Evolutionary conservation across 768 basidiomycete species (phyloP), one percentile per base, ranked within the genome.

Genomic region (Kwoniella sp.): DNA sequence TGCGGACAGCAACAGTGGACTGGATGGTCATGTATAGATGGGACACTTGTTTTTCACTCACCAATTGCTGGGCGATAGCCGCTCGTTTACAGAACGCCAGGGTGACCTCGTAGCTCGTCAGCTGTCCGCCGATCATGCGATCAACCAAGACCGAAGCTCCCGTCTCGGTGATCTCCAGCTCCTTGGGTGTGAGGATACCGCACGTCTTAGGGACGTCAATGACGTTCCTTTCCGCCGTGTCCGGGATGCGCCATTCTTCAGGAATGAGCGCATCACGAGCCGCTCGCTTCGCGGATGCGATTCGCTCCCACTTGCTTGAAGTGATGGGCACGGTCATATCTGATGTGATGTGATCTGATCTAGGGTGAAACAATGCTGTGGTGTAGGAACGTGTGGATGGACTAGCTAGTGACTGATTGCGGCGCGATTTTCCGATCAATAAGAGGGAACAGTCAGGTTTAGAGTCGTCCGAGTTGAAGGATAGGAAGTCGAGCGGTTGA

Each of bases 21-120:
- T n/a, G n/a, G n/a, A n/a, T n/a, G n/a, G n/a, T n/a, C n/a, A n/a
- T n/a, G n/a, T n/a, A n/a, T n/a, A n/a, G n/a, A n/a, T n/a, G n/a
- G n/a, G n/a, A n/a, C n/a, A n/a, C n/a, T n/a, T n/a, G n/a, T n/a
- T n/a, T n/a, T n/a, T n/a, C n/a, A 66, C 72, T 63, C 38, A 75
- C 74, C 1, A 70, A 53, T 30, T 77, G 72, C 47, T 77, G 76
- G 8, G 78, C 78, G 12, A 72, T 55, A 1, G 65, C 61, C 2
- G 78, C 76, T 2, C 74, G 54, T 37, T 71, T 71, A 41, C 71
- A 68, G 55, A 75, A 75, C 9, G 76, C 71, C 26, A 61, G 15
- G 4, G 69, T 67, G n/a, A 76, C 72, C 13, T 72, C 70, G 41
- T 66, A 65, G 26, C 65, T 58, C 45, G 52, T 70, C 41, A 71